Base-by-base conservation (phyloP, 331 rosid species). In the Cucumis variabilis region DNA sequence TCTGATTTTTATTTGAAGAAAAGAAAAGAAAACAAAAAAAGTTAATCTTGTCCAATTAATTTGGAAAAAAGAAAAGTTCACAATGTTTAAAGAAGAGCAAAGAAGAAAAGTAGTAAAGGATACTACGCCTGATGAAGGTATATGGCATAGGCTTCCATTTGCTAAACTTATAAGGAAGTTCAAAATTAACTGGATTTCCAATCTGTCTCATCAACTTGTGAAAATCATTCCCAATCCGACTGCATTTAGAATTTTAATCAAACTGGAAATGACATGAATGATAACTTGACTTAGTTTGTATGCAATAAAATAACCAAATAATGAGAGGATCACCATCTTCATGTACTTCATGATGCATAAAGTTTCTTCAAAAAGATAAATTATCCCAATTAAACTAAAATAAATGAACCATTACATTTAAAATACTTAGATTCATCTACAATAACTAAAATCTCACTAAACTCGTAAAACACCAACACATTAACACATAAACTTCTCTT, bases 51-150 rank as follows among this genome's bases (percentile, higher is more conserved):
- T 37, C 44, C 44, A 37, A 37, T 63, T 27, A 33, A 9, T 24
- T n/a, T n/a, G n/a, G n/a, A n/a, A n/a, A 13, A 62, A 62, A 24
- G 7, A 66, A 70, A 16, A 28, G 3, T 6, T 21, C 13, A 70
- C 73, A 65, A 4, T 41, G 72, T 23, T 66, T 58, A 62, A 65
- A 71, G 81, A 62, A 71, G 44, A 44, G 15, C 62, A n/a, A 50
- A 50, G 30, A 86, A 60, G 10, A 62, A 65, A 44, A 84, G 9
- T 70, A 74, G 13, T 79, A 80, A 90, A 96, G 99, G 98, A 95
- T 96, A 96, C 99, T 96, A 90, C 99, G 98, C 88, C 90, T 96
- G 27, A 96, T 95, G 83, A 91, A 94, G 76, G 88, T 93, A 91
- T 92, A 96, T 51, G 90, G 91, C 88, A 89, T 78, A 20, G 97